phyloP scores from a whole-genome alignment of 2,329 filamentous ascomycete species.

The Fusarium floridanum region DNA sequence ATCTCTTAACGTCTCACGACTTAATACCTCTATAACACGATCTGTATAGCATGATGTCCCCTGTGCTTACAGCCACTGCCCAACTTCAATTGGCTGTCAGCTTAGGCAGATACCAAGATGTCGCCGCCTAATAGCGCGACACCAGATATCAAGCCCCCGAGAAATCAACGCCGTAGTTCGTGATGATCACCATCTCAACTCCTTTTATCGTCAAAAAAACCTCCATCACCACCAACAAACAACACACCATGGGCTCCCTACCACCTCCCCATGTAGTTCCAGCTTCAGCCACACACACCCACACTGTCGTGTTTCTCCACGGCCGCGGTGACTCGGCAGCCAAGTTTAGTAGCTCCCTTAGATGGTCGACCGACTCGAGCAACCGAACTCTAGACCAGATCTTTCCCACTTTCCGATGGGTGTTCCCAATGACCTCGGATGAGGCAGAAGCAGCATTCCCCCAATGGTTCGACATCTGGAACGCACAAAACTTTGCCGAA shows the following conservation, averaged over 20 bases:
- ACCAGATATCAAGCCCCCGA: neutral
- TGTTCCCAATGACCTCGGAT: slow-evolving; percentile 55
- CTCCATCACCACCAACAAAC: neutral
- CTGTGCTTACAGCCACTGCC: neutral
- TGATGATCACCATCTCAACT: neutral
- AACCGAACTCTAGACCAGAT: slow-evolving; percentile 52
- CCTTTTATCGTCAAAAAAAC: neutral
- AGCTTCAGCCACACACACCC: slow-evolving; percentile 48
- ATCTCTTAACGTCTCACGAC: neutral
- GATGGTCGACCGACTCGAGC: slow-evolving; percentile 48
- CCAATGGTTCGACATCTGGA: slow-evolving; percentile 67
- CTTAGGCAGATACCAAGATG: neutral
- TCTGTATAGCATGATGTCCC: neutral
- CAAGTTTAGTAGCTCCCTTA: slow-evolving; percentile 50
- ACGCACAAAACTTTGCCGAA: slow-evolving; percentile 54
- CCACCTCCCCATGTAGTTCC: neutral
- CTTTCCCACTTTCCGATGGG: slow-evolving; percentile 62
- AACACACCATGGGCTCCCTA: neutral
- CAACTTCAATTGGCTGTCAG: neutral
- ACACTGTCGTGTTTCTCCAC: slow-evolving; percentile 61
- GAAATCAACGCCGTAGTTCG: neutral
- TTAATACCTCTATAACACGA: neutral
- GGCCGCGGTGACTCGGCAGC: slow-evolving; percentile 57
- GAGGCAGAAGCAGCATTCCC: slow-evolving; percentile 30
- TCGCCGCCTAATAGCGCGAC: neutral